Base-by-base conservation (phyloP, 306 rosid species). In the Dryas alaskensis region DNA sequence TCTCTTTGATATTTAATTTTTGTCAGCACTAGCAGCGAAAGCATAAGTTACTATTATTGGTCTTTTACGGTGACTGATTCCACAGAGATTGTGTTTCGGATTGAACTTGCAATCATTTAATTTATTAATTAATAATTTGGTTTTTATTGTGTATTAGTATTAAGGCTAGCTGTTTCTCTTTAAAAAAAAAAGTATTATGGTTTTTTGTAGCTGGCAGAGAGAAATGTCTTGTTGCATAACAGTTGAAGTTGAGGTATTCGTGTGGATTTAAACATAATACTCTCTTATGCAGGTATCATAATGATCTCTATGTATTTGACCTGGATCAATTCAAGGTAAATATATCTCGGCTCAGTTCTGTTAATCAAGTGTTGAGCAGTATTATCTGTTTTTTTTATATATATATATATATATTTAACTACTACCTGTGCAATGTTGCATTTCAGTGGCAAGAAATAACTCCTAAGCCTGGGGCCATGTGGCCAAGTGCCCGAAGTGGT, bases 401-500 rank as follows among this genome's bases (percentile, higher is more conserved):
- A 19, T 6, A 13, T 1, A 7, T 9, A 5, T 19, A 44, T 45
- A 49, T 71, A 65, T 39, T 62, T 62, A 70, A 66, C 59, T 62
- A 65, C 70, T 3, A 27, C 64, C 72, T 49, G 39, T 81, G 58
- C 73, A 63, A 76, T 81, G 74, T 73, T 78, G 64, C 77, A 72
- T 75, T 86, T 65, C 42, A 94, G 98, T 94, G 98, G 98, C 97
- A 89, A 88, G 98, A 94, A 86, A 84, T 91, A 82, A 92, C 90
- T 87, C 92, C 98, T 46, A 81, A 82, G 82, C 98, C 95, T 51
- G 98, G 98, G 76, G 87, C 97, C 53, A 77, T 94, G 92, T 94
- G 98, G 97, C 98, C 98, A 59, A 86, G 87, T 87, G 96, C 87
- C 53, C 89, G 98, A 49, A 94, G 98, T 73, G 97, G 97, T 79